Evolutionary conservation across 345 rosid species (phyloP).

Genomic region (Salix udensis): DNA sequence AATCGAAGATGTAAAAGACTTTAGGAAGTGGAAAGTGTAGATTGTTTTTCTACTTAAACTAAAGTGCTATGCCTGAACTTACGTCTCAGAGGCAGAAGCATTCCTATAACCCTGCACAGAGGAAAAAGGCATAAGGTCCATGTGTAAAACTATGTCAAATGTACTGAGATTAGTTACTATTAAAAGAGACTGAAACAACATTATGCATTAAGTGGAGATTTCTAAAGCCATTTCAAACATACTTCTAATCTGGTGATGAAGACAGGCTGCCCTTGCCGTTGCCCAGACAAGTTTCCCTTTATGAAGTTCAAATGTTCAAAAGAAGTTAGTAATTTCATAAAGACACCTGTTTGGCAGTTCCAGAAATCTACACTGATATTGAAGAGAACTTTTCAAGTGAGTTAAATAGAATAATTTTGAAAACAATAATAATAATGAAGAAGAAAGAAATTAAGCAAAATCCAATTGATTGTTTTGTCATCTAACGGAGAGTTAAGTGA

Average conservation of each 20-base stretch:
- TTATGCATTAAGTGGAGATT: not conserved
- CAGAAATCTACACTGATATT: not conserved
- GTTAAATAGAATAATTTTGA: not conserved
- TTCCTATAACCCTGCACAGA: constrained; percentile 82
- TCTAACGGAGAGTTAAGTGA: not conserved
- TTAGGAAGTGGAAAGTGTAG: not conserved
- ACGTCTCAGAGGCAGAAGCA: constrained; percentile 85
- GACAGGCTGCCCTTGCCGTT: constrained; percentile 96
- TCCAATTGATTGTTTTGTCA: not conserved
- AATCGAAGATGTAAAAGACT: not conserved
- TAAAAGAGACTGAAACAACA: constrained; percentile 12
- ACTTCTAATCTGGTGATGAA: constrained; percentile 95
- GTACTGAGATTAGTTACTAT: not conserved
- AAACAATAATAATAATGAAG: not conserved
- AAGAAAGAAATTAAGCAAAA: not conserved
- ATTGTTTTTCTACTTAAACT: not conserved
- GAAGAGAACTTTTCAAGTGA: not conserved
- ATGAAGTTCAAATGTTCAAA: constrained; percentile 19
- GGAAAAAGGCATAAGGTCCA: constrained; percentile 18
- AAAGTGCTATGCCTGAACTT: constrained; percentile 33
- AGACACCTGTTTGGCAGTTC: not conserved
- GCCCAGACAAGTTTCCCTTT: constrained; percentile 92
- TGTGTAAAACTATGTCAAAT: not conserved
- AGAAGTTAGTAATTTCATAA: constrained; percentile 7
- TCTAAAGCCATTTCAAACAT: constrained; percentile 18